Evolutionary conservation across 768 basidiomycete species (phyloP), one percentile per base, ranked within the genome.

Genomic region (Omphalotus guepiniiformis): DNA sequence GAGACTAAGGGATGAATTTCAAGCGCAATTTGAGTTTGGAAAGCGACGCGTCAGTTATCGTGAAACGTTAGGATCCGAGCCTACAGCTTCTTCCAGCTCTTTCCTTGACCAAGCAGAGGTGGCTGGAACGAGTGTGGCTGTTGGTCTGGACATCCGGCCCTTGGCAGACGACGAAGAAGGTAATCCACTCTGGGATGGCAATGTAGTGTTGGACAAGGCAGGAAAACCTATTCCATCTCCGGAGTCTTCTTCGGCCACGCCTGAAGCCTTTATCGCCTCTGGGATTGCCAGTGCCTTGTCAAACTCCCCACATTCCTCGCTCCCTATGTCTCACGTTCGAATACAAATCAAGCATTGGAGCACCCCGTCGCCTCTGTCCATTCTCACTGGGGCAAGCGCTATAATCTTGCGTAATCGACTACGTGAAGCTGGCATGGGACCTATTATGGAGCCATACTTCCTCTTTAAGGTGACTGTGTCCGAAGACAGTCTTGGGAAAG

Each of bases 1-100:
- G n/a, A 76, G 92, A 35, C 69, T 93, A 22, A 74, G 71, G 44
- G 82, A 88, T 47, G 91, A 93, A 64, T 93, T 86, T 85, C 75
- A 79, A 26, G 87, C 70, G 26, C 73, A 77, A 37, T 91, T 88
- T 57, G 83, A 91, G 58, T 77, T 92, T 54, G 89, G 91, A 4
- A 69, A 66, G 48, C 79, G 89, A 45, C 78, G 83, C 12, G 90
- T 93, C 44, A 85, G 84, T 64, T 93, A 87, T 66, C 80, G 90
- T 15, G 91, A 93, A 63, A 75, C 71, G 12, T 60, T 69, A 41
- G 75, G 75, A 0, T 46, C 59, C 12, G 52, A 53, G 26, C 60
- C 66, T 15, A 54, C 61, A 2, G 54, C 53, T 3, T 61, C 64
- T 15, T 65, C 72, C 51, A 64, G 77, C 45, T 59, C 65, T 2